These are phyloP conservation scores for Diaporthe ilicicola DNA, from an alignment of 2,329 filamentous ascomycete genomes.

Conservation along the genomic window DNA sequence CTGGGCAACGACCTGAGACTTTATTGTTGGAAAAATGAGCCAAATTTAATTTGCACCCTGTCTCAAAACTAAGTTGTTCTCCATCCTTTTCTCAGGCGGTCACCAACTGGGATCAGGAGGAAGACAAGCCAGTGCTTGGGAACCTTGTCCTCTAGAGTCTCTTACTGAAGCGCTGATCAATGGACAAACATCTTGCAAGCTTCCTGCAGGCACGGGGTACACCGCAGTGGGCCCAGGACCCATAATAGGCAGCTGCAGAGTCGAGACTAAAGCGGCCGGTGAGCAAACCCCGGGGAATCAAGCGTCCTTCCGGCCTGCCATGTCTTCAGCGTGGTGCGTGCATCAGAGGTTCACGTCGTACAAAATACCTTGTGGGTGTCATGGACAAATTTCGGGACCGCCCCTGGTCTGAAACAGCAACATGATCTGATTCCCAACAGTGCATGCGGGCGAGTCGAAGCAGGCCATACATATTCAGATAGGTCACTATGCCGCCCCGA, in stretches of 20 bases:
- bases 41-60: too few relatives aligned
- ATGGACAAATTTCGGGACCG: not conserved
- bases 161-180: not conserved
- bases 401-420: not conserved
- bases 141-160: not conserved
- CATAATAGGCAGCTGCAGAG: not conserved
- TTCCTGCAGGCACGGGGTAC: constrained; percentile 14
- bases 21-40: not conserved
- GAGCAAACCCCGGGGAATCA: not conserved
- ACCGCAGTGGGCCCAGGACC: constrained; percentile 7
- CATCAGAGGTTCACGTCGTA: not conserved
- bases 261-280: constrained; percentile 14
- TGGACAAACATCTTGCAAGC: not conserved
- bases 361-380: not conserved
- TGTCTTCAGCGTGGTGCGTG: too few relatives aligned
- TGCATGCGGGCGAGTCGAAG: not conserved
- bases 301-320: not conserved
- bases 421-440: not conserved
- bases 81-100: not conserved
- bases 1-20: not conserved
- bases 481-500: not conserved
- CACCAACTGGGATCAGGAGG: not conserved
- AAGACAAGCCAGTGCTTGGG: not conserved
- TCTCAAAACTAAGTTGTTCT: not conserved
- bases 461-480: not conserved